Evolutionary conservation across 83 land plant genomes (phyloP).

Genomic region (Diphasiastrum complanatum): DNA sequence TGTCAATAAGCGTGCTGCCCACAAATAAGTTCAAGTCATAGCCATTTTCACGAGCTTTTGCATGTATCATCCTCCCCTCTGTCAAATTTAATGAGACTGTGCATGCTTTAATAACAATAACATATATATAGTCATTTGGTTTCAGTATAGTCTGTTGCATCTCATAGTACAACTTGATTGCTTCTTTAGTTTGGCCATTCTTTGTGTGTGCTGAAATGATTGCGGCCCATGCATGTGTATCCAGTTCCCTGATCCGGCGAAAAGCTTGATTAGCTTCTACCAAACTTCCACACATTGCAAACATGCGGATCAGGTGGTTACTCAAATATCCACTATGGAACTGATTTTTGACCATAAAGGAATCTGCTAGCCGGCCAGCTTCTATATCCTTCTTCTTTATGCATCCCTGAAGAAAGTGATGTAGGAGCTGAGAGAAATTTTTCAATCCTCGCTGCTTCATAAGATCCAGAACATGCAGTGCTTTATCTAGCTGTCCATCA

Average conservation of each 20-base stretch:
- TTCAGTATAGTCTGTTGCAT: not conserved
- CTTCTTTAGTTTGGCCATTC: not conserved
- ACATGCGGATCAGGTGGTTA: constrained; percentile 9
- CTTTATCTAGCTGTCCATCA: too few species aligned
- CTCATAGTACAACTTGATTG: not conserved
- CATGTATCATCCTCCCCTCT: constrained; percentile 7
- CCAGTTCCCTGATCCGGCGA: not conserved
- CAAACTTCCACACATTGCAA: constrained; percentile 6
- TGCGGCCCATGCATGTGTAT: not conserved
- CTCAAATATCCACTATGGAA: not conserved
- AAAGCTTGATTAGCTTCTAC: constrained; percentile 3
- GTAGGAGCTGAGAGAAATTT: too few species aligned
- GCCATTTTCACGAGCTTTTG: not conserved
- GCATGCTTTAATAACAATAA: not conserved
- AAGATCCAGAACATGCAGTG: too few species aligned
- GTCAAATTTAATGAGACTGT: not conserved
- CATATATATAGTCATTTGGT: not conserved
- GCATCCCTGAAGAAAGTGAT: too few species aligned
- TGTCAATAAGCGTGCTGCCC: not conserved
- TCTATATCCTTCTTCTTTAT: too few species aligned
- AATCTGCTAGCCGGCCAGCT: too few species aligned
- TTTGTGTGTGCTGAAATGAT: constrained; percentile 8
- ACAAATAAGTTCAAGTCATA: not conserved
- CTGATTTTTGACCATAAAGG: not conserved
- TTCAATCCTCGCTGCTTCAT: too few species aligned